Evolutionary conservation across 495 filamentous ascomycete species (phyloP), one percentile per base, ranked within the genome.

Genomic region (Aspergillus kassunensis): DNA sequence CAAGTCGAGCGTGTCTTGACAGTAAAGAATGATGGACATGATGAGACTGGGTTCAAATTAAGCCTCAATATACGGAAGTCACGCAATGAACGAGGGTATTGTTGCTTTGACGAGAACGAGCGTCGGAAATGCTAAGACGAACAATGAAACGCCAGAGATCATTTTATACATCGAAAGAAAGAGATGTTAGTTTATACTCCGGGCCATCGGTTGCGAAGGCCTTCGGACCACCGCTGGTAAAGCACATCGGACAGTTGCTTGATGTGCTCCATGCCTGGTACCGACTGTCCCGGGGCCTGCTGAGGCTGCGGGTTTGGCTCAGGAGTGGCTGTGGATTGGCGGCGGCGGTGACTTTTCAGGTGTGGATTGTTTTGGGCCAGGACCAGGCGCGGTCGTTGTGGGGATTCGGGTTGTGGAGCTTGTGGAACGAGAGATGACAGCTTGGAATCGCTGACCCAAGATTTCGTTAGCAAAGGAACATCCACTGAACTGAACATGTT

Each of bases 171-270:
- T 30, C 30, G 33, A 49, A 58, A 53, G 13, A 41, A 44, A 53
- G 16, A 53, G 19, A 44, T 11, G 24, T 24, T 6, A 11, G 27
- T 37, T 62, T 66, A 83, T 16, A 79, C 64, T 27, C 72, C 70
- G 15, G 81, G 79, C 92, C 92, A 98, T 48, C 92, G 77, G 45
- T 77, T 80, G 59, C 84, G 83, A 60, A 97, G 68, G 12, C 89
- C 91, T 53, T 95, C 89, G 1, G 87, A 78, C 93, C 93, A 98
- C 19, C 92, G 80, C 35, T 82, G 76, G 69, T 96, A 97, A 16
- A 98, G 79, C 23, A 96, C 86, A 70, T 97, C 91, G 10, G 88
- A 87, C 21, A 98, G 71, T 64, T 91, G 83, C 62, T 89, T 90
- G 49, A 87, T 88, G 66, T 96, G 90, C 64, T 96, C 90, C 90